Percentiles rank a stretch among this genome's conserved stretches.
phyloP scores from a whole-genome alignment of 2,329 filamentous ascomycete species.

The Aureobasidium sp. region DNA sequence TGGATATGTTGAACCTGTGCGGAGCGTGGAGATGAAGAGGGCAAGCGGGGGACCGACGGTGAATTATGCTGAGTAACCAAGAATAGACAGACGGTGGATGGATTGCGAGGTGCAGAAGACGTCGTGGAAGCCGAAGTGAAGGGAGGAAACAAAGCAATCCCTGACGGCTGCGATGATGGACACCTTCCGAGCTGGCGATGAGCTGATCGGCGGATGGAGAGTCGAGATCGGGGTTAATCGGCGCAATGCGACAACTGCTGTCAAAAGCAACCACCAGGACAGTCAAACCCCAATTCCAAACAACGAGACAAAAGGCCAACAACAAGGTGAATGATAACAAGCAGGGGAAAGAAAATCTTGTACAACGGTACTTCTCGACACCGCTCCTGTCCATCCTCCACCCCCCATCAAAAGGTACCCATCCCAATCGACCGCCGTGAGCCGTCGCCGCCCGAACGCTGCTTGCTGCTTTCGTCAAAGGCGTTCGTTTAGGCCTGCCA shows the following conservation, averaged over 20 bases:
- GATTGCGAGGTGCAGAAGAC: neutral
- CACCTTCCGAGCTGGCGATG: neutral
- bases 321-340: neutral
- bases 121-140: neutral
- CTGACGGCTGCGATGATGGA: neutral
- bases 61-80: constrained; percentile 9
- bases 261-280: neutral
- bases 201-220: constrained; percentile 12
- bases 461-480: neutral
- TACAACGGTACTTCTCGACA: constrained; percentile 4
- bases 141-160: neutral
- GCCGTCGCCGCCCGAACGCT: constrained; percentile 8
- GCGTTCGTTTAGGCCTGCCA: constrained; percentile 1
- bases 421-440: neutral
- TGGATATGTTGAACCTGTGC: neutral
- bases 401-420: neutral
- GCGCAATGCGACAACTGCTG: neutral
- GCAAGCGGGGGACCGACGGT: neutral
- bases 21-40: neutral
- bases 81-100: neutral
- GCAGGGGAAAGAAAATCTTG: neutral
- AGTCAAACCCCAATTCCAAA: neutral
- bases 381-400: neutral
- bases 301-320: too few relatives aligned
- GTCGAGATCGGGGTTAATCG: constrained; percentile 9